A percentile compares a stretch with the other conserved stretches of the same genome.
phyloP scores from a whole-genome alignment of 805 yeast species.

The Candida andamanensis region DNA sequence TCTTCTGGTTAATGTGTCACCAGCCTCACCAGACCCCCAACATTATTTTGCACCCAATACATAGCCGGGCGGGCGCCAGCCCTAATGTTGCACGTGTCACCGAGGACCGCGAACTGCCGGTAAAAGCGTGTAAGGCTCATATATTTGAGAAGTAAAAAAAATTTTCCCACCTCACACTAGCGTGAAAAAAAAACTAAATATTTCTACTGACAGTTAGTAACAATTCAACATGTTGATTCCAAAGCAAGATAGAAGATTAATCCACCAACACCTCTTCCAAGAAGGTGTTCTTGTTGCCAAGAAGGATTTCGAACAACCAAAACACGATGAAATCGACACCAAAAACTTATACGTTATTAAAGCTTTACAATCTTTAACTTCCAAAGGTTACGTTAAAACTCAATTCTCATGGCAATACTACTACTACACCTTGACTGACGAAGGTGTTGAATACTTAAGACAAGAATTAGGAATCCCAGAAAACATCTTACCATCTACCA shows the following conservation, averaged over 20 bases:
- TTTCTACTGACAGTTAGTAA: constrained; percentile 7
- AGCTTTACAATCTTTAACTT: constrained; percentile 98
- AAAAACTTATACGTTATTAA: constrained; percentile 96
- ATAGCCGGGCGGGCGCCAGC: not conserved
- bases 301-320: constrained; percentile 96
- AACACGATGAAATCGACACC: constrained; percentile 98
- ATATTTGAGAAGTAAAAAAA: too few species aligned
- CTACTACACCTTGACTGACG: constrained; percentile 99
- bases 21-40: too few species aligned
- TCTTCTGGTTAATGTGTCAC: too few species aligned
- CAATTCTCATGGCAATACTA: constrained; percentile 99
- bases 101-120: too few species aligned
- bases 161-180: constrained; percentile 7
- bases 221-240: constrained; percentile 84
- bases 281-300: constrained; percentile 99
- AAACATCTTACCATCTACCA: constrained; percentile 97
- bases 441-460: constrained; percentile 98
- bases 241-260: constrained; percentile 99
- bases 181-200: constrained; percentile 9
- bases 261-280: constrained; percentile 98
- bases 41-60: constrained; percentile 1
- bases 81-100: constrained; percentile 5
- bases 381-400: constrained; percentile 98
- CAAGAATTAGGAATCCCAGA: constrained; percentile 98
- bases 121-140: too few species aligned